Conservation (phyloP, 345 rosid genomes). For the Salix udensis region DNA sequence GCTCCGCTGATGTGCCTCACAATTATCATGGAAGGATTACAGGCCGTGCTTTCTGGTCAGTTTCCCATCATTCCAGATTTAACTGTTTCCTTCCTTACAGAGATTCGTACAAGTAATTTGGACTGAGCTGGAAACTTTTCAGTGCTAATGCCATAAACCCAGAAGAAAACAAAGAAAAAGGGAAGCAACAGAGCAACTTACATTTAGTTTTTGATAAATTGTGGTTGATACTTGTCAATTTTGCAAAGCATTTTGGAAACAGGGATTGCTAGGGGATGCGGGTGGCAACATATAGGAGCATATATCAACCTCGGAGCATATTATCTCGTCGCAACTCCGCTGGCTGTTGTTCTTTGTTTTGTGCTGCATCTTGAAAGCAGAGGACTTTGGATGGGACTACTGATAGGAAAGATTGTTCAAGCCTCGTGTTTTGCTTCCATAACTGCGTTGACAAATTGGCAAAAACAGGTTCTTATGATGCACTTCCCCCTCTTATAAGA, state of each 20-base stretch:
- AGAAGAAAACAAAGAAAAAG: not conserved
- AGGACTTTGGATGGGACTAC: constrained; percentile 23
- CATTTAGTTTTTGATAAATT: not conserved
- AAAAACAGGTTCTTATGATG: constrained; percentile 12
- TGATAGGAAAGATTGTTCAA: constrained; percentile 10
- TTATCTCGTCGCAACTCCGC: constrained; percentile 17
- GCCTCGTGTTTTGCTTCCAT: not conserved
- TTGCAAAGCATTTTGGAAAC: not conserved
- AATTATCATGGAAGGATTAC: constrained; percentile 21
- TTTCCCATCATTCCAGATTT: not conserved
- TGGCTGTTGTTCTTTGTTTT: constrained; percentile 8
- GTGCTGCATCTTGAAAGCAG: not conserved
- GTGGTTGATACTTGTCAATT: not conserved
- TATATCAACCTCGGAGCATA: constrained; percentile 10
- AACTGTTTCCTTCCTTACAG: not conserved
- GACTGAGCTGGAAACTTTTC: not conserved
- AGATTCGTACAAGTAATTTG: not conserved
- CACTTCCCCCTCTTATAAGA: not conserved
- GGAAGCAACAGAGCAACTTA: not conserved
- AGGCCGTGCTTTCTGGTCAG: constrained; percentile 22
- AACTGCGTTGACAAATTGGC: constrained; percentile 14
- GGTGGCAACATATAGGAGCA: constrained; percentile 22
- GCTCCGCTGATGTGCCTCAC: constrained; percentile 22
- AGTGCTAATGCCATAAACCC: not conserved
- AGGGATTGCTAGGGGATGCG: constrained; percentile 26